A percentile compares a stretch with the other conserved stretches of the same genome.
phyloP scores from a whole-genome alignment of 495 filamentous ascomycete genomes.

The Massariosphaeria phaeospora region DNA sequence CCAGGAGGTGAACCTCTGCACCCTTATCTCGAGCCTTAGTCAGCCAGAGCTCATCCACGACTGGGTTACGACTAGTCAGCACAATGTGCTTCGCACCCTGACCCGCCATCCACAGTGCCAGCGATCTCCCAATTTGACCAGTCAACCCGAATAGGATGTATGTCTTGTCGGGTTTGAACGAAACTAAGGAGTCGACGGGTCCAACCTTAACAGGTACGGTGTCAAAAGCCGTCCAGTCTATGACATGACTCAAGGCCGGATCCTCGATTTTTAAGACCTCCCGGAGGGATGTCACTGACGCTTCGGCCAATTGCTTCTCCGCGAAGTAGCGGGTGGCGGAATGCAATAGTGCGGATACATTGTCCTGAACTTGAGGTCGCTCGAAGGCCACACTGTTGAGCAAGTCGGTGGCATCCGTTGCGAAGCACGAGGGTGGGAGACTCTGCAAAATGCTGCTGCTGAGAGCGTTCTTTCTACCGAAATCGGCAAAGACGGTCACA shows the following conservation, averaged over 20 bases:
- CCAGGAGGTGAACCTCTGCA: neutral
- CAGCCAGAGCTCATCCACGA: slow-evolving; percentile 37
- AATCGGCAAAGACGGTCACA: too few species aligned
- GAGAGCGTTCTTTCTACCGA: too few species aligned
- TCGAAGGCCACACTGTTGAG: too few species aligned
- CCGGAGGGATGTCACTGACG: too few species aligned
- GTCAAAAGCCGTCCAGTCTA: neutral
- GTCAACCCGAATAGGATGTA: slow-evolving; percentile 58
- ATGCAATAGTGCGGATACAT: too few species aligned
- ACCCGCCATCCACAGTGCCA: slow-evolving; percentile 53
- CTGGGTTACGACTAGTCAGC: slow-evolving; percentile 54
- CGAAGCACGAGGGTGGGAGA: too few species aligned
- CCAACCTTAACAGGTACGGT: neutral
- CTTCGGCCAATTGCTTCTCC: too few species aligned
- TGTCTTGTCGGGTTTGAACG: slow-evolving; percentile 6
- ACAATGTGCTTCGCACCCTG: slow-evolving; percentile 53
- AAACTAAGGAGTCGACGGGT: neutral
- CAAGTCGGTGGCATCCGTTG: too few species aligned
- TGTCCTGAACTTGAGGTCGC: too few species aligned
- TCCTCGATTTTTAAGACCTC: neutral
- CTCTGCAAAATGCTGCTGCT: too few species aligned
- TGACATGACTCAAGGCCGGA: too few species aligned
- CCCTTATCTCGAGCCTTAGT: slow-evolving; percentile 1
- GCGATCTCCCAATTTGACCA: slow-evolving; percentile 53
- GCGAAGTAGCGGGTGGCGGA: too few species aligned